Percentiles rank a stretch among this genome's conserved stretches.
phyloP scores from a whole-genome alignment of 495 filamentous ascomycete species.

The Aspergillus ostianus region DNA sequence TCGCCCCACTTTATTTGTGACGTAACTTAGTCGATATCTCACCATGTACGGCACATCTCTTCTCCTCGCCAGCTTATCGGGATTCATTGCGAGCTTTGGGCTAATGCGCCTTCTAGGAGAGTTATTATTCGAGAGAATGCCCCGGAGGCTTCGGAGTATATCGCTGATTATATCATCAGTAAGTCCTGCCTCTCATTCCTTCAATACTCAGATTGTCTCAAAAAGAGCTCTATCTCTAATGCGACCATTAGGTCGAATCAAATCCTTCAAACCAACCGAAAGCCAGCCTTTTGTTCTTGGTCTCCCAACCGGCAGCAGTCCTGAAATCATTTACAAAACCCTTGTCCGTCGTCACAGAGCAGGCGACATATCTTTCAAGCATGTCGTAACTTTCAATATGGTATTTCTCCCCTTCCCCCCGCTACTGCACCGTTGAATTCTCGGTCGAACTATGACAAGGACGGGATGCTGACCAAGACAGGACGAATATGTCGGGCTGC shows the following conservation, averaged over 20 bases:
- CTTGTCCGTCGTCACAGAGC: constrained; percentile 73
- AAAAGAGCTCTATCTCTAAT: neutral
- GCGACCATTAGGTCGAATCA: constrained; percentile 54
- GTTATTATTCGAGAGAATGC: constrained; percentile 78
- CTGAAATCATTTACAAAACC: constrained; percentile 73
- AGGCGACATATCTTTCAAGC: constrained; percentile 77
- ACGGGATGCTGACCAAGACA: constrained; percentile 28
- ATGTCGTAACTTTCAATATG: constrained; percentile 94
- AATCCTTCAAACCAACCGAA: constrained; percentile 66
- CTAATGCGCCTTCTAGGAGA: constrained; percentile 55
- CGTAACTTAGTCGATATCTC: constrained; percentile 14
- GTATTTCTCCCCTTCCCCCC: constrained; percentile 38
- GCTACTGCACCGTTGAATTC: constrained; percentile 1
- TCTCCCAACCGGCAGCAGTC: constrained; percentile 79
- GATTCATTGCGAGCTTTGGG: neutral
- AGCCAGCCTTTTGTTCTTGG: constrained; percentile 77
- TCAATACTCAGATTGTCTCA: neutral
- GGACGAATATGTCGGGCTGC: constrained; percentile 86
- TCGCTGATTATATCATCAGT: constrained; percentile 82
- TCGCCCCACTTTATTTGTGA: constrained; percentile 14
- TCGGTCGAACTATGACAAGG: no score
- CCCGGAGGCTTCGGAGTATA: constrained; percentile 64
- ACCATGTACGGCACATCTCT: constrained; percentile 28
- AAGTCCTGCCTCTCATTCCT: constrained; percentile 22
- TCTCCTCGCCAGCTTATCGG: neutral